Evolutionary conservation across 108 stramenopile genomes (phyloP).

Genomic region (Skeletonema costatum): DNA sequence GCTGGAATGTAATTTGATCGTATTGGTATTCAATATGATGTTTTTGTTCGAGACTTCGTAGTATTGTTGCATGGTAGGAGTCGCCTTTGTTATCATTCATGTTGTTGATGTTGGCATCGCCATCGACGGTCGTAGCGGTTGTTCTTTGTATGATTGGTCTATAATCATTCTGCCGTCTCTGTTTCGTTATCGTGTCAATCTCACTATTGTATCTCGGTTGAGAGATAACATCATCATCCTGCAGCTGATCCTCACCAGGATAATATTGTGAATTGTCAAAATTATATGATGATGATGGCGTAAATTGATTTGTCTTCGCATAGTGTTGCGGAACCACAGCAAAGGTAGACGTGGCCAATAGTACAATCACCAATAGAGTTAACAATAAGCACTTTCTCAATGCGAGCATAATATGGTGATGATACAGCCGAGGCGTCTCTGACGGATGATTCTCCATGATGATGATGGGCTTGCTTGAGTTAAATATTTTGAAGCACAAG

Average conservation of each 20-base stretch:
- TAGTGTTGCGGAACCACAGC: not conserved
- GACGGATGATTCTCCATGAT: not conserved
- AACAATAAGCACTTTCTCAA: not conserved
- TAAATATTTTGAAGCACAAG: no score
- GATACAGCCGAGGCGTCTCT: not conserved
- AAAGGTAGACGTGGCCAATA: not conserved
- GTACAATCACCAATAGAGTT: not conserved
- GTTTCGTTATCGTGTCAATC: not conserved
- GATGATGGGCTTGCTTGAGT: no score
- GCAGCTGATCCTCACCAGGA: not conserved
- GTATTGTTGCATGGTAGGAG: constrained; percentile 21
- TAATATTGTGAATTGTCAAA: not conserved
- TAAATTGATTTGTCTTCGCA: not conserved
- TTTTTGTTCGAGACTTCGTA: constrained; percentile 31
- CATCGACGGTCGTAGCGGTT: not conserved
- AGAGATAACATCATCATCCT: not conserved
- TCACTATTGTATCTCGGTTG: not conserved
- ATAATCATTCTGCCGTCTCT: not conserved
- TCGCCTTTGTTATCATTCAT: not conserved
- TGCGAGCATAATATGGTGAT: not conserved
- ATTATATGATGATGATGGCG: not conserved
- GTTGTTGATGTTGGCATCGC: not conserved
- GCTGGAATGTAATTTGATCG: constrained; percentile 5
- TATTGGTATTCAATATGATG: constrained; percentile 37
- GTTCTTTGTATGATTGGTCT: not conserved